Base-by-base conservation (phyloP, 306 rosid genomes). In the Cucurbita ficifolia region DNA sequence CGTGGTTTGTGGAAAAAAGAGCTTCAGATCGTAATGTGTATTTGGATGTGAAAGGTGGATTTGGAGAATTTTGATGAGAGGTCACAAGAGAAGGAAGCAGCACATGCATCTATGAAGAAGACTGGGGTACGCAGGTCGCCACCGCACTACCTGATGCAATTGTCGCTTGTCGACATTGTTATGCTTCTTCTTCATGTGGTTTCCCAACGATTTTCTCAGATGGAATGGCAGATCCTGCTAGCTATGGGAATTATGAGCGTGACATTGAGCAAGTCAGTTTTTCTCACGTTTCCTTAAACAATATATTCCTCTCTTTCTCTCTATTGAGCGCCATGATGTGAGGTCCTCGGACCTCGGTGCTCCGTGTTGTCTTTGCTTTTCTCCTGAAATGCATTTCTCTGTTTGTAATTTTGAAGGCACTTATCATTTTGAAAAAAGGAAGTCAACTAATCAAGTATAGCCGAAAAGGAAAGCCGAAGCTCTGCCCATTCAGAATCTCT, bases 141-240 rank as follows among this genome's bases (percentile, higher is more conserved):
- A 45, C 82, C 76, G 76, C 76, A 62, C 78, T 80, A 71, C 75
- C 82, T 81, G 83, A 89, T 83, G 88, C 87, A 83, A 55, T 81
- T 83, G 55, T 79, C 79, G 88, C 88, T 84, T 79, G 87, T 62
- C 61, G 85, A 83, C 86, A 88, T 81, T 74, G 79, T 83, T 60
- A 59, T 63, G 76, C 79, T 82, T 79, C 73, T 78, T 78, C 74
- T 81, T 74, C 77, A 70, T 63, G 77, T 74, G 83, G 84, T 77
- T 81, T 85, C 79, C 86, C 84, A 76, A 52, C 82, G 72, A 50
- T 67, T 69, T 79, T 86, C 73, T 90, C 96, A 88, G 93, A 92
- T 92, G 98, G 98, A 90, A 92, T 92, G 98, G 96, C 98, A 84
- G 90, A 92, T 92, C 98, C 57, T 76, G 82, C 70, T 83, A 79